phyloP scores from a whole-genome alignment of 2,329 filamentous ascomycete species.

The Stagonosporopsis chrysanthemi region DNA sequence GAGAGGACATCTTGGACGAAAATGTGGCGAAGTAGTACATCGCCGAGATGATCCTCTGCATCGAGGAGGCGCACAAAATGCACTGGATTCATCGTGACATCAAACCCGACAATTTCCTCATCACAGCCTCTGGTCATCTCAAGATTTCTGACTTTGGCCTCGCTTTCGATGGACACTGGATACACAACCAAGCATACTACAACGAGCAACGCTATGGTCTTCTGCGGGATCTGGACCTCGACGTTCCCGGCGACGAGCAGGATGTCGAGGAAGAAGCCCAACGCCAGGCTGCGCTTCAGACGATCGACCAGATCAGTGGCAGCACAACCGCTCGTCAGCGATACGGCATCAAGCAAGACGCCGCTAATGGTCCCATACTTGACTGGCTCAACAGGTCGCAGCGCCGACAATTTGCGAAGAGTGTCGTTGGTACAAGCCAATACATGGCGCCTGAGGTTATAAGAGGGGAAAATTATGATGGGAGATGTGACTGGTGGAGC shows the following conservation, averaged over 20 bases:
- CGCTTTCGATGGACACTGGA: conserved; percentile 94
- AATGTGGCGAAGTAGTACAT: conserved; percentile 83
- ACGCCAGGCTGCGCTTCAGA: conserved; percentile 61
- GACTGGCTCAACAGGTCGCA: conserved; percentile 56
- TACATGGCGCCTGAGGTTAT: conserved; percentile 99
- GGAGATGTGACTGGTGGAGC: conserved; percentile 96
- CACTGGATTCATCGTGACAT: conserved; percentile 94
- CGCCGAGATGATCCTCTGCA: conserved; percentile 93
- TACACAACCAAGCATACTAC: conserved; percentile 87
- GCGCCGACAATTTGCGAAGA: conserved; percentile 77
- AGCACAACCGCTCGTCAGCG: conserved; percentile 23
- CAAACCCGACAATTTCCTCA: conserved; percentile 97
- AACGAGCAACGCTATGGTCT: conserved; percentile 82
- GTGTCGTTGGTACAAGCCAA: conserved; percentile 92
- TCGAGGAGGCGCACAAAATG: conserved; percentile 89
- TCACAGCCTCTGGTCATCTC: conserved; percentile 84
- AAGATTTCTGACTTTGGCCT: conserved; percentile 97
- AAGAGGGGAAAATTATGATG: conserved; percentile 82
- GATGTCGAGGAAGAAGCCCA: conserved; percentile 65
- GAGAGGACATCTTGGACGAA: conserved; percentile 84
- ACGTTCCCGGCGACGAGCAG: conserved; percentile 74
- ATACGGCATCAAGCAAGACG: conserved; percentile 32
- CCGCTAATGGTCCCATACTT: conserved; percentile 41
- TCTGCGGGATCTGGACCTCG: conserved; percentile 76
- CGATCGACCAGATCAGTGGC: conserved; percentile 51